phyloP scores from a whole-genome alignment of 108 stramenopile genomes.

The Nannochloropsis granulata region DNA sequence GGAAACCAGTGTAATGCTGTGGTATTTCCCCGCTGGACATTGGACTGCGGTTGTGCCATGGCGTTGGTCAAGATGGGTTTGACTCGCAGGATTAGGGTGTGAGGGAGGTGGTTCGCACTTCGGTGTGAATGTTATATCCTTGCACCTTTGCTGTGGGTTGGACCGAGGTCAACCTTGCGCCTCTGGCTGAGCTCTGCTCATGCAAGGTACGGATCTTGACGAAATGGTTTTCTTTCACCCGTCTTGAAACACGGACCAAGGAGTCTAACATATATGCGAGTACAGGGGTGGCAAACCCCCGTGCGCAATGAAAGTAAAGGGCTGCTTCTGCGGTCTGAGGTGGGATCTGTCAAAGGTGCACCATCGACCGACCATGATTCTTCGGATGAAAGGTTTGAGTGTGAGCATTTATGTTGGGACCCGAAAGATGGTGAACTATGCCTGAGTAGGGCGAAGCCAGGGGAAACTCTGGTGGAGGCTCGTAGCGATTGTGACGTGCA shows the following conservation, averaged over 20 bases:
- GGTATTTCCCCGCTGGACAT: not conserved
- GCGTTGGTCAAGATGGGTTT: conserved; percentile 15
- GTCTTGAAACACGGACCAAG: conserved; percentile 94
- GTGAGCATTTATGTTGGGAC: conserved; percentile 77
- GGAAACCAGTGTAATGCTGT: conserved; percentile 56
- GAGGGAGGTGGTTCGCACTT: not conserved
- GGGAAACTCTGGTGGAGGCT: conserved; percentile 88
- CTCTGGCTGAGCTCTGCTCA: not conserved
- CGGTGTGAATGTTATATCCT: not conserved
- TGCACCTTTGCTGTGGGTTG: not conserved
- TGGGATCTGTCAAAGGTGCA: conserved; percentile 37
- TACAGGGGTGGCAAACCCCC: conserved; percentile 68
- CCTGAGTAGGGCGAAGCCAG: conserved; percentile 87
- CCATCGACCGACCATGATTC: conserved; percentile 72
- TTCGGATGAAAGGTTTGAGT: conserved; percentile 74
- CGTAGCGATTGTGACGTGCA: conserved; percentile 80
- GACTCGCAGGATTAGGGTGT: not conserved
- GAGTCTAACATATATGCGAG: conserved; percentile 86
- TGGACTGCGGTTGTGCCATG: conserved; percentile 14
- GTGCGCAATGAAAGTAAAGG: conserved; percentile 77
- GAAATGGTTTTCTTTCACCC: conserved; percentile 73
- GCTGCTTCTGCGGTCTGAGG: not conserved
- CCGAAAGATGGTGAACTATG: conserved; percentile 95
- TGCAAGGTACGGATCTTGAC: conserved; percentile 28
- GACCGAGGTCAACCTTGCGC: not conserved